Evolutionary conservation across 257 asterid species (phyloP).

Genomic region (Penstemon newberryi): DNA sequence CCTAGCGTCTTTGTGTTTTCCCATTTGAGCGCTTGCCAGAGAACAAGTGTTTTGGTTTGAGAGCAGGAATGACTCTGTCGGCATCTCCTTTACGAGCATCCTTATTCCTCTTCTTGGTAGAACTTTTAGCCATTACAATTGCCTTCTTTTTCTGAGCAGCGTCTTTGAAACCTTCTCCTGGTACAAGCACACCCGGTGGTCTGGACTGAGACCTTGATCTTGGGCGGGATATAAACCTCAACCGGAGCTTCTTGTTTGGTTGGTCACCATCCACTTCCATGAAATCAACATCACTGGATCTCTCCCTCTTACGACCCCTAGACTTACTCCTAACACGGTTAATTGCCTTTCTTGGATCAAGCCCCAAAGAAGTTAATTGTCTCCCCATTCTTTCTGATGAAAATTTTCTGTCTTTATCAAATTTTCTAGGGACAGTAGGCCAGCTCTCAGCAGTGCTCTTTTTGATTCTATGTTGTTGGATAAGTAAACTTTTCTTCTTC

Average conservation of each 20-base stretch:
- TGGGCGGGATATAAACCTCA: constrained; percentile 41
- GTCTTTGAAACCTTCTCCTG: constrained; percentile 88
- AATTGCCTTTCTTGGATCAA: constrained; percentile 77
- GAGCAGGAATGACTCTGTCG: constrained; percentile 81
- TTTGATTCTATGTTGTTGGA: constrained; percentile 75
- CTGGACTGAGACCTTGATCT: constrained; percentile 64
- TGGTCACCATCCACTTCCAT: constrained; percentile 78
- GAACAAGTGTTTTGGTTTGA: constrained; percentile 80
- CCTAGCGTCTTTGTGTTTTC: constrained; percentile 81
- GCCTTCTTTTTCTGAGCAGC: constrained; percentile 78
- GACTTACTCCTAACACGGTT: constrained; percentile 78
- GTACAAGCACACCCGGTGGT: constrained; percentile 65
- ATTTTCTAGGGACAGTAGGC: constrained; percentile 76
- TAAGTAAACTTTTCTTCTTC: constrained; percentile 78
- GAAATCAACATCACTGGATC: constrained; percentile 51
- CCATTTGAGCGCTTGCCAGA: constrained; percentile 86
- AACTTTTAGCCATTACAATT: constrained; percentile 48
- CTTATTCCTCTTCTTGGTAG: constrained; percentile 70
- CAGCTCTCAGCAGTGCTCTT: constrained; percentile 93
- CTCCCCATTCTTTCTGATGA: constrained; percentile 86
- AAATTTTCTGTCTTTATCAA: constrained; percentile 67
- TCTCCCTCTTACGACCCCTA: constrained; percentile 91
- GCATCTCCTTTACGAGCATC: constrained; percentile 85
- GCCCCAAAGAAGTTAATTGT: constrained; percentile 63
- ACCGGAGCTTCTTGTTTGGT: constrained; percentile 64